These are phyloP conservation scores for Aspergillus sclerotialis DNA, from an alignment of 2,329 filamentous ascomycete genomes.

Conservation along the genomic window DNA sequence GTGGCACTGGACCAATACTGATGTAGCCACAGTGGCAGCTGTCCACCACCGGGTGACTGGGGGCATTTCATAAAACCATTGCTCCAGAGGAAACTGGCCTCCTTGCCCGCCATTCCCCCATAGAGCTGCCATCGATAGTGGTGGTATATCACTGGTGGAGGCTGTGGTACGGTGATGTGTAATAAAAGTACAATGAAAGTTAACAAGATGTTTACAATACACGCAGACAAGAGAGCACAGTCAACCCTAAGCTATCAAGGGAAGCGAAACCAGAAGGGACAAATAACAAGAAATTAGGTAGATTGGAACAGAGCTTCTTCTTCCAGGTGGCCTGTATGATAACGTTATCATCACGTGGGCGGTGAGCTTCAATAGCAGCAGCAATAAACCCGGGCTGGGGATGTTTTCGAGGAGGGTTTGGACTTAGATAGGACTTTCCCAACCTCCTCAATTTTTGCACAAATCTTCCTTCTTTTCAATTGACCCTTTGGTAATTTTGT, in stretches of 20 bases:
- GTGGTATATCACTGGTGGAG: background rate
- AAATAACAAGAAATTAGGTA: too few species aligned
- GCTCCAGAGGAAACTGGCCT: slow-evolving; percentile 71
- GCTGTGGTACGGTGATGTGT: too few species aligned
- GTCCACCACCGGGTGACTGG: slow-evolving; percentile 97
- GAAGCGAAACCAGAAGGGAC: background rate
- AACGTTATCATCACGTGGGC: slow-evolving; percentile 7
- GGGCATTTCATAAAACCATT: slow-evolving; percentile 99
- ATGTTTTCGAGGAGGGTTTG: too few species aligned
- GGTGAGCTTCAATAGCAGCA: too few species aligned
- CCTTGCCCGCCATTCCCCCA: slow-evolving; percentile 41
- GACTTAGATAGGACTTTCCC: too few species aligned
- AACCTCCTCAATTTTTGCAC: too few species aligned
- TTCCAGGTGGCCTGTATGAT: slow-evolving; percentile 19
- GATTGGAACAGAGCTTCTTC: slow-evolving; percentile 3
- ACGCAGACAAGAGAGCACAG: too few species aligned
- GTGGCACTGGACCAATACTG: slow-evolving; percentile 85
- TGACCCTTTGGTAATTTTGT: too few species aligned
- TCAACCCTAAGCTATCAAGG: background rate
- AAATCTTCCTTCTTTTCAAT: too few species aligned
- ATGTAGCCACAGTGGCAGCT: slow-evolving; percentile 79
- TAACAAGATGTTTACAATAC: too few species aligned
- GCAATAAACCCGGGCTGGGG: too few species aligned
- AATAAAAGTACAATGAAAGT: too few species aligned
- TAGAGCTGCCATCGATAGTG: slow-evolving; percentile 33